A percentile compares a stretch with the other conserved stretches of the same genome.
phyloP scores from a whole-genome alignment of 345 rosid species.

The Crucihimalaya himalaica region DNA sequence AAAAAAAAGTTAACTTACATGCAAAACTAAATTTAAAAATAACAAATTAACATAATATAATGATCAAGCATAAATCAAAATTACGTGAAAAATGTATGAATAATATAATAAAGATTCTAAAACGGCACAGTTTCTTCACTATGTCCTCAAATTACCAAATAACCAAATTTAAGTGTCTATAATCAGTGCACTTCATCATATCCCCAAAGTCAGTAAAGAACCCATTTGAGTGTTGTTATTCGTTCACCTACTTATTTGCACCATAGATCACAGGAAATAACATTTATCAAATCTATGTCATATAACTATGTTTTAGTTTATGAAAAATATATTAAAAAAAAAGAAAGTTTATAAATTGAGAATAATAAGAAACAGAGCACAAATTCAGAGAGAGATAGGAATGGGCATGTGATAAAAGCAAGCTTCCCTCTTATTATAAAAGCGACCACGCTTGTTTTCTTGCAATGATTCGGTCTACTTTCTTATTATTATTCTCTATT shows the following conservation, averaged over 20 bases:
- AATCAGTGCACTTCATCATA: background rate
- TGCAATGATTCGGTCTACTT: conserved; percentile 84
- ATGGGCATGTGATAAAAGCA: conserved; percentile 81
- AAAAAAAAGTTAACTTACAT: background rate
- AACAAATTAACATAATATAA: background rate
- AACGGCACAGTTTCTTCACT: background rate
- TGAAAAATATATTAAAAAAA: background rate
- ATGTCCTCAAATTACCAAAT: no score
- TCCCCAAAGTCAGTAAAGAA: background rate
- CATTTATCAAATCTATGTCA: conserved; percentile 15
- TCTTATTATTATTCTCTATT: conserved; percentile 44
- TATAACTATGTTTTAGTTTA: background rate
- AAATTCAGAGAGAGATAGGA: conserved; percentile 26
- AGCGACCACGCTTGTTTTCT: conserved; percentile 92
- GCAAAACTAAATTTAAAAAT: background rate
- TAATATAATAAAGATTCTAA: background rate
- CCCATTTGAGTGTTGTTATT: background rate
- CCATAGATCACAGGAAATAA: background rate
- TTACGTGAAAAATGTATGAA: background rate
- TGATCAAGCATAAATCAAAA: background rate
- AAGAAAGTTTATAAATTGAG: conserved; percentile 25
- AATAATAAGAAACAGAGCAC: conserved; percentile 30
- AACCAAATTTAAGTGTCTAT: background rate
- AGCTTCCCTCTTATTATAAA: conserved; percentile 57
- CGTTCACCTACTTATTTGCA: background rate